Evolutionary conservation across 2,329 filamentous ascomycete genomes (phyloP).

Genomic region (Xylaria polymorpha): DNA sequence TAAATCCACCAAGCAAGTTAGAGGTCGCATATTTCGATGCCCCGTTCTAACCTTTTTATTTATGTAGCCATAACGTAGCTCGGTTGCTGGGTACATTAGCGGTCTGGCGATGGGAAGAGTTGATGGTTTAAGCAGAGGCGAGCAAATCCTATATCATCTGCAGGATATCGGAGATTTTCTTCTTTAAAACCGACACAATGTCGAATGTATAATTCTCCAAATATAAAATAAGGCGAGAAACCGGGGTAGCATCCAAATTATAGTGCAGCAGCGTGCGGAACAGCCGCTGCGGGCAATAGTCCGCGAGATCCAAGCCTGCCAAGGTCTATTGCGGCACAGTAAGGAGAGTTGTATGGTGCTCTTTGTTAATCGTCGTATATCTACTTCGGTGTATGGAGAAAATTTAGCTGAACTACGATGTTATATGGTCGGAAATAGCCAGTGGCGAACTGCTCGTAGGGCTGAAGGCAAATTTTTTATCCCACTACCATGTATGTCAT

Average conservation of each 20-base stretch:
- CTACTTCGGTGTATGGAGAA: background rate
- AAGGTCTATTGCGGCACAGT: background rate
- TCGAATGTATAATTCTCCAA: conserved; percentile 11
- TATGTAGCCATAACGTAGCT: background rate
- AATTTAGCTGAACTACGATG: background rate
- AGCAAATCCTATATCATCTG: background rate
- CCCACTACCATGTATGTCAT: background rate
- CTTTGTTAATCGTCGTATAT: background rate
- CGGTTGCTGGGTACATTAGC: background rate
- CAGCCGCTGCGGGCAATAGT: conserved; percentile 23
- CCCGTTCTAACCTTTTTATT: background rate
- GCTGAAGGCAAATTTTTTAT: background rate
- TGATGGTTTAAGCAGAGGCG: background rate
- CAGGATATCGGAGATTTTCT: background rate
- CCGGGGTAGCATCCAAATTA: background rate
- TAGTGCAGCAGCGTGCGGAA: conserved; percentile 11
- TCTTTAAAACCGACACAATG: background rate
- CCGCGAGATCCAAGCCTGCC: conserved; percentile 22
- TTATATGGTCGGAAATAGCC: background rate
- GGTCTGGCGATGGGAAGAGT: background rate
- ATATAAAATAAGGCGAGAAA: background rate
- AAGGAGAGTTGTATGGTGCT: background rate
- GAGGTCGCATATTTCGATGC: background rate
- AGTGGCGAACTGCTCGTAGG: background rate
- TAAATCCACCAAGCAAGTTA: background rate